Evolutionary conservation across 257 asterid species (phyloP).

Genomic region (Scutellaria baicalensis): DNA sequence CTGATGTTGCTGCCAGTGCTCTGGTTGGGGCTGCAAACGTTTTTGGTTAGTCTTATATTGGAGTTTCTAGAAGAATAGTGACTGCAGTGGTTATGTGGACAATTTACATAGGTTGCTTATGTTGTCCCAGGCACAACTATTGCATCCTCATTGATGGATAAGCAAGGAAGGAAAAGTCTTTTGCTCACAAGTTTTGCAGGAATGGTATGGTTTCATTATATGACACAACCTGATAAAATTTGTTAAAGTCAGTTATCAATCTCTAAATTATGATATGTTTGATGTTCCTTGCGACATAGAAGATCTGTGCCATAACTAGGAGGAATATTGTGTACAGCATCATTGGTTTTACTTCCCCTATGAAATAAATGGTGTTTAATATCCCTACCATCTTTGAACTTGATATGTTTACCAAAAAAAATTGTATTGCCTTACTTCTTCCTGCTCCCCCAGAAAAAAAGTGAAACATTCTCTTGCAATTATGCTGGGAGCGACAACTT

Average conservation of each 20-base stretch:
- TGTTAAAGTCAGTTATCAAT: not conserved
- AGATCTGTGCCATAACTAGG: not conserved
- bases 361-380: not conserved
- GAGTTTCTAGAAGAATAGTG: not conserved
- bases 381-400: not conserved
- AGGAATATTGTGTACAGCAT: not conserved
- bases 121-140: constrained; percentile 61
- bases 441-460: too few relatives aligned
- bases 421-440: not conserved
- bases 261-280: not conserved
- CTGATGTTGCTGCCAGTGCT: constrained; percentile 98
- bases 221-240: not conserved
- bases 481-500: not conserved
- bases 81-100: not conserved
- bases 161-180: constrained; percentile 95
- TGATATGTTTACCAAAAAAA: not conserved
- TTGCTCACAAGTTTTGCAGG: constrained; percentile 84
- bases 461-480: not conserved
- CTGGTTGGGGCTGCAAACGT: constrained; percentile 97
- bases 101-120: constrained; percentile 13
- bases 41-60: constrained; percentile 56
- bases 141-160: constrained; percentile 95
- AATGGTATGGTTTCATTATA: constrained; percentile 54
- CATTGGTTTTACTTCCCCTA: not conserved
- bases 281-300: not conserved